Evolutionary conservation across 768 basidiomycete species (phyloP), one percentile per base, ranked within the genome.

Genomic region (Lactarius trivialis): DNA sequence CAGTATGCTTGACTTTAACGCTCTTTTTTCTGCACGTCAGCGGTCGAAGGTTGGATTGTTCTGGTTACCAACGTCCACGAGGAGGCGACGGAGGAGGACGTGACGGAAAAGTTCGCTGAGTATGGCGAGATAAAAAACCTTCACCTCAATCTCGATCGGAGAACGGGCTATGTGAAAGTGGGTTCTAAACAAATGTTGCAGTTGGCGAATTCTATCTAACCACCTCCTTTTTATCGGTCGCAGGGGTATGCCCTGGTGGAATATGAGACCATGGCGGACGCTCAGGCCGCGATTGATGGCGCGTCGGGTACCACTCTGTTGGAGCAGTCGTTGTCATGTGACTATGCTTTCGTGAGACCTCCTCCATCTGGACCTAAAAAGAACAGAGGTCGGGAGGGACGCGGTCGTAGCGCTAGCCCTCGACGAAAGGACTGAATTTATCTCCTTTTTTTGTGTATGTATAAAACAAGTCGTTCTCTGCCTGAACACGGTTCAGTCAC

Each of bases 141-240:
- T 54, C 95, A 98, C 74, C 82, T 99, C 70, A 98, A 98, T 73
- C 80, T 99, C 60, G 97, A 99, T 77, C 85, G 97, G 57, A 82
- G 96, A 67, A 98, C 97, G 5, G 97, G 97, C 72, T 99, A 97
- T 76, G 96, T 98, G 71, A 99, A 98, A 86, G 96, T 93, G 65
- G 49, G 82, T 69, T 19, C 33, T 48, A 34, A n/a, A 28, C 55
- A 34, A n/a, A 9, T 33, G 12, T 30, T 30, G n/a, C 56, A 57
- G 50, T 53, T 7, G 48, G 21, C 51, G 24, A 49, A 28, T 30
- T 41, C 41, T 36, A 14, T 58, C 32, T 50, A 33, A 54, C 37
- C 61, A 24, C 51, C 34, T 36, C 54, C n/a, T 58, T 59, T 52
- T 19, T 37, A 36, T 17, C 36, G 21, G 32, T 48, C 33, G 55